A percentile compares a stretch with the other conserved stretches of the same genome.
Evolutionary conservation across 345 rosid species (phyloP).

Genomic region (Garcia nutans): DNA sequence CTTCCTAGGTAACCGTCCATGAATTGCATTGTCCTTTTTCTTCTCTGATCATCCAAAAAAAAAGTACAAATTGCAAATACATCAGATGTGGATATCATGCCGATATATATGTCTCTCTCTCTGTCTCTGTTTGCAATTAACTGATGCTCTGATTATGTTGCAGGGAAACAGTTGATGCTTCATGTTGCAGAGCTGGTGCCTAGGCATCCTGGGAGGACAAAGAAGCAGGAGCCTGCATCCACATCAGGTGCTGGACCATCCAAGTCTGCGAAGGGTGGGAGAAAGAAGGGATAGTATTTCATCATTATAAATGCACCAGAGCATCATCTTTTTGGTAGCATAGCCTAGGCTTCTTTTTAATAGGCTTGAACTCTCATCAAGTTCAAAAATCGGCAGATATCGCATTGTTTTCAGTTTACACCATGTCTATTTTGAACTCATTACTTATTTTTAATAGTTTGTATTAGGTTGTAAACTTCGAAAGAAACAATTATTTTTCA

Average conservation of each 20-base stretch:
- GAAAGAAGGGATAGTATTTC: slow-evolving; percentile 68
- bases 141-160: slow-evolving; percentile 20
- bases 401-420: neutral
- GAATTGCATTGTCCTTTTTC: neutral
- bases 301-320: neutral
- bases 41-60: neutral
- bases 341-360: neutral
- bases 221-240: slow-evolving; percentile 75
- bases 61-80: too few species aligned
- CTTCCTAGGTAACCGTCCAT: neutral
- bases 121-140: neutral
- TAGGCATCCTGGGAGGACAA: slow-evolving; percentile 77
- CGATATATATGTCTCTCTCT: too few species aligned
- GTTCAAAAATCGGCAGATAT: neutral
- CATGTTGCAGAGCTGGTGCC: slow-evolving; percentile 86
- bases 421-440: neutral
- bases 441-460: neutral
- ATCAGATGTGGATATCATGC: too few species aligned
- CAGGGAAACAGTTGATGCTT: slow-evolving; percentile 88
- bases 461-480: neutral
- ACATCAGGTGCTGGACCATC: slow-evolving; percentile 50
- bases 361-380: neutral
- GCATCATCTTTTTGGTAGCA: neutral
- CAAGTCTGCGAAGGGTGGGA: slow-evolving; percentile 79
- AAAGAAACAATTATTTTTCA: neutral